Evolutionary conservation across 1,284 basidiomycete species (phyloP).

Genomic region (Ustanciosporium gigantosporum): DNA sequence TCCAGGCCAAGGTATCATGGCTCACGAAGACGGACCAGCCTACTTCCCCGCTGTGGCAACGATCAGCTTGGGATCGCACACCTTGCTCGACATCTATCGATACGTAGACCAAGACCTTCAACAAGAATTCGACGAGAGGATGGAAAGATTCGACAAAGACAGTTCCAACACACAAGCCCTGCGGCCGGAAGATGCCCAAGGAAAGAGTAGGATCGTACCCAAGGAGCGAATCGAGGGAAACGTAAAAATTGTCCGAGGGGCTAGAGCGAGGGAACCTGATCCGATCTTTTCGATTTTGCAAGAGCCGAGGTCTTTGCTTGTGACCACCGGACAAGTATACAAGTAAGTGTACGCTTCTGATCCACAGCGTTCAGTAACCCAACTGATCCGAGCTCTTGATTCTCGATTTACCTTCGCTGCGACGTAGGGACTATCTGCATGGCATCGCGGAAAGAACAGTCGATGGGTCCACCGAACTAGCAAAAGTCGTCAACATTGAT

Average conservation of each 20-base stretch:
- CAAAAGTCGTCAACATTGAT: constrained; percentile 32
- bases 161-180: not conserved
- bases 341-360: constrained; percentile 16
- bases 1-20: constrained; percentile 83
- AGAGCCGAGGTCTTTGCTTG: constrained; percentile 54
- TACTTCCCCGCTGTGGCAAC: constrained; percentile 88
- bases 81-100: constrained; percentile 81
- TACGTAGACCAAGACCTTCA: constrained; percentile 64
- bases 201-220: constrained; percentile 18
- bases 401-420: not conserved
- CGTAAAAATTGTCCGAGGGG: constrained; percentile 38
- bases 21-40: constrained; percentile 87
- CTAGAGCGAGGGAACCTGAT: constrained; percentile 39
- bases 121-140: constrained; percentile 27
- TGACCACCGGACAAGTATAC: constrained; percentile 53
- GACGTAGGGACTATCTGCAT: constrained; percentile 57
- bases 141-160: constrained; percentile 21
- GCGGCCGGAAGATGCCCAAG: not conserved
- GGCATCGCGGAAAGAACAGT: constrained; percentile 64
- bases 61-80: constrained; percentile 80
- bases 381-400: not conserved
- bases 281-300: constrained; percentile 55
- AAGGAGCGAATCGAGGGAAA: constrained; percentile 34
- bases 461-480: constrained; percentile 32
- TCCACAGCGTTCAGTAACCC: not conserved